A percentile compares a stretch with the other conserved stretches of the same genome.
These are phyloP conservation scores for Lactarius quietus DNA, from an alignment of 768 basidiomycete species.

Conservation along the genomic window DNA sequence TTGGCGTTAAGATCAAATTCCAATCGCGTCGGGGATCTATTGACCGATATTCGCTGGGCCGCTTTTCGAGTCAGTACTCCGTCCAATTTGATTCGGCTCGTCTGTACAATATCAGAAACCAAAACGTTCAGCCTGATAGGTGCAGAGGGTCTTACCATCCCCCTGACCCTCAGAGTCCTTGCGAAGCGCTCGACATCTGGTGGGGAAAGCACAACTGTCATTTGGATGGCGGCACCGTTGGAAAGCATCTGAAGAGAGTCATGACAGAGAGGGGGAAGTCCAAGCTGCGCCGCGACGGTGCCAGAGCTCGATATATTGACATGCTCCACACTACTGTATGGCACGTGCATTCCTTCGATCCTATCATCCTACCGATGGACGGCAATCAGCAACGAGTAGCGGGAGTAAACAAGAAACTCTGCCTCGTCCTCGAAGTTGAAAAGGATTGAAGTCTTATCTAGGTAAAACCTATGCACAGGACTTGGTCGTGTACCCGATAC, in stretches of 20 bases:
- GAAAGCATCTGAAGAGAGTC: slow-evolving; percentile 8
- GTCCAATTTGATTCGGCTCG: slow-evolving; percentile 13
- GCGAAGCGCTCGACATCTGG: slow-evolving; percentile 10
- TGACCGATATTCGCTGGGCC: slow-evolving; percentile 19
- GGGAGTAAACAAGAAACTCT: neutral
- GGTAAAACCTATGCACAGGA: slow-evolving; percentile 20
- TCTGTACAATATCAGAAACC: neutral
- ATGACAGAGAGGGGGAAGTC: slow-evolving; percentile 13
- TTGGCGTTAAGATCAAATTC: slow-evolving; percentile 15
- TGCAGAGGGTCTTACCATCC: slow-evolving; percentile 7
- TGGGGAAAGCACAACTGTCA: slow-evolving; percentile 9
- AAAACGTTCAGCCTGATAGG: neutral
- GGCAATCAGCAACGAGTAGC: neutral
- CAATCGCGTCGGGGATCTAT: slow-evolving; percentile 20
- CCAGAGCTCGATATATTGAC: slow-evolving; percentile 19
- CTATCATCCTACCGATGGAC: slow-evolving; percentile 15
- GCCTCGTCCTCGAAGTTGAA: slow-evolving; percentile 25
- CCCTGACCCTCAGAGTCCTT: slow-evolving; percentile 11
- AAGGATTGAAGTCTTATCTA: slow-evolving; percentile 22
- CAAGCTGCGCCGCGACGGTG: neutral
- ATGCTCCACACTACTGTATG: slow-evolving; percentile 8
- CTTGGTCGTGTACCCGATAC: neutral
- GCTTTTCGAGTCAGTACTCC: slow-evolving; percentile 7
- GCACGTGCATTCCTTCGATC: slow-evolving; percentile 21
- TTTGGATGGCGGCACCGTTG: neutral